Evolutionary conservation across 2,329 filamentous ascomycete species (phyloP).

Genomic region (Escovopsis sp.): DNA sequence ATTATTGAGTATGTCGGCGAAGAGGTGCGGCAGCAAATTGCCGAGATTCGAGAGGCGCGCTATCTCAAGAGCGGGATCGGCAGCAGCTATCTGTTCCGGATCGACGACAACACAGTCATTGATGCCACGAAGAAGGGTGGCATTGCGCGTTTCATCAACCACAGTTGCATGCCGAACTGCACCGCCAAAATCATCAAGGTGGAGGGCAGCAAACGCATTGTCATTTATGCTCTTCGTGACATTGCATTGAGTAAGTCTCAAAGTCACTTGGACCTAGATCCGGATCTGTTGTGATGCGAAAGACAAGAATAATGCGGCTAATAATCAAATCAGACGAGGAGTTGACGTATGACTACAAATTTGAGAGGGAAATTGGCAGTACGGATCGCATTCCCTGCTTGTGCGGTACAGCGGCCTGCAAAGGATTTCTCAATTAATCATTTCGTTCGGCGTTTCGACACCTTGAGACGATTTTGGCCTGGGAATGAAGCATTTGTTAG

Average conservation of each 20-base stretch:
- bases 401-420: slow-evolving; percentile 89
- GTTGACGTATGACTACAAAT: slow-evolving; percentile 99
- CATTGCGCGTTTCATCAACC: slow-evolving; percentile 96
- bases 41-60: slow-evolving; percentile 82
- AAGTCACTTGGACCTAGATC: too few relatives aligned
- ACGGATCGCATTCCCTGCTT: slow-evolving; percentile 94
- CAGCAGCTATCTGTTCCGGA: slow-evolving; percentile 93
- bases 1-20: slow-evolving; percentile 99
- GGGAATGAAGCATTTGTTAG: neutral
- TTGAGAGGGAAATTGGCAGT: slow-evolving; percentile 91
- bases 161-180: slow-evolving; percentile 96
- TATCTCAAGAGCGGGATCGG: slow-evolving; percentile 96
- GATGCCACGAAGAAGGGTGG: slow-evolving; percentile 98
- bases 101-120: slow-evolving; percentile 93
- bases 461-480: neutral
- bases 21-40: slow-evolving; percentile 90
- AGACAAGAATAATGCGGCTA: slow-evolving; percentile 8
- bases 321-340: slow-evolving; percentile 61
- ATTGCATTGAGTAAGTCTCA: slow-evolving; percentile 76
- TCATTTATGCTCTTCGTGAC: slow-evolving; percentile 94
- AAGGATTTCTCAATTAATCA: slow-evolving; percentile 89
- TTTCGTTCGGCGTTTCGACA: neutral
- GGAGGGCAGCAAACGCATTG: slow-evolving; percentile 93
- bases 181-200: slow-evolving; percentile 99
- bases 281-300: neutral